Percentiles rank a stretch among this genome's conserved stretches.
phyloP scores from a whole-genome alignment of 768 basidiomycete genomes.

The Lactifluus piperatus region DNA sequence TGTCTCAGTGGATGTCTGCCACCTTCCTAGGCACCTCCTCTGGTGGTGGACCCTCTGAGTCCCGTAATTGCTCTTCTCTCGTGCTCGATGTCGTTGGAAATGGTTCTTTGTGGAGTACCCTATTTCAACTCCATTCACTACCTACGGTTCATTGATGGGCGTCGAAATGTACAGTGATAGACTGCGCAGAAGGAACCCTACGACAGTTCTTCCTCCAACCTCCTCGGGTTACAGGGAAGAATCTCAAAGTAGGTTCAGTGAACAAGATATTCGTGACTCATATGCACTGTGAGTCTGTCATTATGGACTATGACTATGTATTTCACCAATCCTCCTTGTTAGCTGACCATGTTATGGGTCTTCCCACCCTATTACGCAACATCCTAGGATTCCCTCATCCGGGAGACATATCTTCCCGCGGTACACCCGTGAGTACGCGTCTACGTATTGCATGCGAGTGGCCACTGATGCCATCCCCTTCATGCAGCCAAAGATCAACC shows the following conservation, averaged over 20 bases:
- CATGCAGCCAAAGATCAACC: conserved; percentile 43
- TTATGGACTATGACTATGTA: not conserved
- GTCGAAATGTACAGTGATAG: conserved; percentile 52
- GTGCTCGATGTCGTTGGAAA: conserved; percentile 49
- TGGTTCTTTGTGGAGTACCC: conserved; percentile 60
- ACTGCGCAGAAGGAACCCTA: conserved; percentile 75
- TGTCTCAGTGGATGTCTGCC: conserved; percentile 39
- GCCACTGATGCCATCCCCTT: not conserved
- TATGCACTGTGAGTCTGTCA: conserved; percentile 50
- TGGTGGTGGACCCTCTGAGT: conserved; percentile 64
- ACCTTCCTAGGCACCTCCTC: conserved; percentile 72
- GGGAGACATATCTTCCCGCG: conserved; percentile 19
- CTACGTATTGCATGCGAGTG: not conserved
- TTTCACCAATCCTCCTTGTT: not conserved
- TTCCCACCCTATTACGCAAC: conserved; percentile 56
- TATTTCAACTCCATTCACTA: not conserved
- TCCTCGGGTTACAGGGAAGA: conserved; percentile 21
- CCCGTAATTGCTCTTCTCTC: conserved; percentile 72
- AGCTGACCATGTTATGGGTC: conserved; percentile 73
- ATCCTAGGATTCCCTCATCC: conserved; percentile 41
- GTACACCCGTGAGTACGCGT: not conserved
- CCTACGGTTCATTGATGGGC: not conserved
- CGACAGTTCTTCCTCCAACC: conserved; percentile 59
- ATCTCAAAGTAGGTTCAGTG: conserved; percentile 39
- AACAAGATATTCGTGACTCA: conserved; percentile 76